A percentile compares a stretch with the other conserved stretches of the same genome.
Conservation (phyloP, 495 filamentous ascomycete species). For the Penicillium waksmanii region DNA sequence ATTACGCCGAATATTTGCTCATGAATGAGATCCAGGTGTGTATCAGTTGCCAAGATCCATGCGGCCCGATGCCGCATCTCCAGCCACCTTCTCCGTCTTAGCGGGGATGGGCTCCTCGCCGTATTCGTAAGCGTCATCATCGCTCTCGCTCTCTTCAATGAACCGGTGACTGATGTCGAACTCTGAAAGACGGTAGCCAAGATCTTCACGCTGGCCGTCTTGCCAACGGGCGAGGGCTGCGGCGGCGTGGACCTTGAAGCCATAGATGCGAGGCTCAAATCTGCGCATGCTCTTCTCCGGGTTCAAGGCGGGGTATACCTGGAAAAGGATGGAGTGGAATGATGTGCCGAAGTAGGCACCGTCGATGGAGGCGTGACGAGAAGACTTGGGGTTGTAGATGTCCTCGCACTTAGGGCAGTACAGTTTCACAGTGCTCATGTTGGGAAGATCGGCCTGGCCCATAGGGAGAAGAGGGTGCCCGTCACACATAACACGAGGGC, state of each 20-base stretch:
- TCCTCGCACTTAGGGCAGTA: constrained; percentile 98
- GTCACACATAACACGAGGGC: constrained; percentile 91
- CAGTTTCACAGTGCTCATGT: constrained; percentile 86
- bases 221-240: constrained; percentile 93
- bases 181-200: constrained; percentile 66
- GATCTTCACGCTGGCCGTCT: constrained; percentile 73
- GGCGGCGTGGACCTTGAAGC: constrained; percentile 90
- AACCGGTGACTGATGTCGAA: constrained; percentile 60
- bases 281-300: constrained; percentile 83
- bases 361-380: constrained; percentile 91
- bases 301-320: constrained; percentile 89
- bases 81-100: constrained; percentile 36
- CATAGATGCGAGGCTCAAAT: constrained; percentile 88
- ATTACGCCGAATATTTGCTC: constrained; percentile 39
- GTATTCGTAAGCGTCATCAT: constrained; percentile 52
- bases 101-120: constrained; percentile 38
- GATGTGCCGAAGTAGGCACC: constrained; percentile 97
- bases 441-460: constrained; percentile 85
- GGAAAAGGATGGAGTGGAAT: constrained; percentile 98
- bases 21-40: constrained; percentile 14
- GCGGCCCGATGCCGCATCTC: constrained; percentile 46
- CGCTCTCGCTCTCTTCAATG: constrained; percentile 57
- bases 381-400: constrained; percentile 98
- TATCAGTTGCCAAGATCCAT: constrained; percentile 49
- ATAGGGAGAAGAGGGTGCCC: constrained; percentile 90